A percentile compares a stretch with the other conserved stretches of the same genome.
Evolutionary conservation across 148 eudicot species (phyloP).

Genomic region (Tetragonia tetragonoides): DNA sequence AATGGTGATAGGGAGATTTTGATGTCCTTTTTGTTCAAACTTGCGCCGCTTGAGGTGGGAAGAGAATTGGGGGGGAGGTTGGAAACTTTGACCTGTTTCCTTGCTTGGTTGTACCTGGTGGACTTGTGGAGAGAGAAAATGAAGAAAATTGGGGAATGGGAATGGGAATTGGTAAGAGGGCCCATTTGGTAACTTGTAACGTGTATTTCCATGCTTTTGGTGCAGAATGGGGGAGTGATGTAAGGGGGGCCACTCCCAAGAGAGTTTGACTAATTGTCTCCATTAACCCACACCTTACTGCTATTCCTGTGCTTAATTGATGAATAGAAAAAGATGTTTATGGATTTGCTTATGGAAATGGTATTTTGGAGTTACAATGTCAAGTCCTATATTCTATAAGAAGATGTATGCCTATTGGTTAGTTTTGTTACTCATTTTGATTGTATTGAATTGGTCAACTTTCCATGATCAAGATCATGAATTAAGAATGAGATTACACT

Average conservation of each 20-base stretch:
- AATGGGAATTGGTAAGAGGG: conserved; percentile 15
- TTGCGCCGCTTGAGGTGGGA: not conserved
- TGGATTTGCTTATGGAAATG: too few species aligned
- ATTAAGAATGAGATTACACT: too few species aligned
- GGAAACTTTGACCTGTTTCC: not conserved
- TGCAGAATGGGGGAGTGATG: conserved; percentile 13
- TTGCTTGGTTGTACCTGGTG: too few species aligned
- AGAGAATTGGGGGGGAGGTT: not conserved
- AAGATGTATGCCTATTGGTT: too few species aligned
- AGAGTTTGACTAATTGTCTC: conserved; percentile 31
- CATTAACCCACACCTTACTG: conserved; percentile 5
- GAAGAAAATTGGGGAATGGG: conserved; percentile 6
- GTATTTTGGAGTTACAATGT: too few species aligned
- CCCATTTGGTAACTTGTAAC: conserved; percentile 21
- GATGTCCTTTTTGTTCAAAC: conserved; percentile 7
- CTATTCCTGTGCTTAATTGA: not conserved
- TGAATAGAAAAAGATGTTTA: too few species aligned
- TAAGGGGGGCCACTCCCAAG: conserved; percentile 12
- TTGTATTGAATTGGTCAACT: too few species aligned
- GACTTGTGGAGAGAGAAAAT: too few species aligned
- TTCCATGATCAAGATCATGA: too few species aligned
- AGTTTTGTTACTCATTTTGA: too few species aligned
- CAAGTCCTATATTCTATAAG: too few species aligned
- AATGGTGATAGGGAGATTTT: not conserved
- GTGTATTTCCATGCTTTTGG: conserved; percentile 17